Conservation (phyloP, 1,284 basidiomycete genomes). For the Malassezia sp. region DNA sequence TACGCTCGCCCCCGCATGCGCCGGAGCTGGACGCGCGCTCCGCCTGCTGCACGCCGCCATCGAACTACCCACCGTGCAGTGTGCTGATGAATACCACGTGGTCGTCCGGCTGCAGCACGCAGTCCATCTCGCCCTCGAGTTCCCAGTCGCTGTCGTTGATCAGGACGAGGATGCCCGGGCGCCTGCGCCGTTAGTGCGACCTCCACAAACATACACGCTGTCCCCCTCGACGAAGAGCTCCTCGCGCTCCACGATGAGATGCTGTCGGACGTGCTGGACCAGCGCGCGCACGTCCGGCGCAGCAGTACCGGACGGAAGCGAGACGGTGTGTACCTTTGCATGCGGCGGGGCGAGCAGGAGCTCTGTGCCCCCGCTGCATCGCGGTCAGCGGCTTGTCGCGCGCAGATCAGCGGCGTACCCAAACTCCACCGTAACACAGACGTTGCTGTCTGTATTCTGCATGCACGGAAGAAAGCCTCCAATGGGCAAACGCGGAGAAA, state of each 20-base stretch:
- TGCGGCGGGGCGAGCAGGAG: slow-evolving; percentile 38
- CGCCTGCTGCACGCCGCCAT: too few species aligned
- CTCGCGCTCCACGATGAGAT: slow-evolving; percentile 68
- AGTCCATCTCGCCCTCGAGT: slow-evolving; percentile 84
- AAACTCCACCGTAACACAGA: slow-evolving; percentile 12
- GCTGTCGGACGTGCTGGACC: slow-evolving; percentile 65
- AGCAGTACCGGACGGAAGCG: slow-evolving; percentile 22
- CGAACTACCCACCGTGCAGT: slow-evolving; percentile 76
- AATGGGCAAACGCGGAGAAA: too few species aligned
- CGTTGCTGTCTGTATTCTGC: too few species aligned
- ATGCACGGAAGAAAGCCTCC: too few species aligned
- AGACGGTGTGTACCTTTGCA: slow-evolving; percentile 30
- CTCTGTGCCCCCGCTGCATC: slow-evolving; percentile 39
- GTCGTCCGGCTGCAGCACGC: slow-evolving; percentile 66
- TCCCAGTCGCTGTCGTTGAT: slow-evolving; percentile 98
- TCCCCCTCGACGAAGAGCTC: slow-evolving; percentile 81
- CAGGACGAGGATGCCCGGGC: slow-evolving; percentile 86
- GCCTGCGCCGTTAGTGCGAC: slow-evolving; percentile 51
- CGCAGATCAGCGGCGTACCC: slow-evolving; percentile 2
- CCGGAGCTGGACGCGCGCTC: too few species aligned
- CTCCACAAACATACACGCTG: slow-evolving; percentile 61
- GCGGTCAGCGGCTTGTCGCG: too few species aligned
- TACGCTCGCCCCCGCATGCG: too few species aligned
- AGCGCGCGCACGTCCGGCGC: slow-evolving; percentile 61
- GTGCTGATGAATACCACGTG: slow-evolving; percentile 94